Percentiles rank a stretch among this genome's conserved stretches.
Evolutionary conservation across 345 rosid genomes (phyloP).

Genomic region (Pelargonium nanum): DNA sequence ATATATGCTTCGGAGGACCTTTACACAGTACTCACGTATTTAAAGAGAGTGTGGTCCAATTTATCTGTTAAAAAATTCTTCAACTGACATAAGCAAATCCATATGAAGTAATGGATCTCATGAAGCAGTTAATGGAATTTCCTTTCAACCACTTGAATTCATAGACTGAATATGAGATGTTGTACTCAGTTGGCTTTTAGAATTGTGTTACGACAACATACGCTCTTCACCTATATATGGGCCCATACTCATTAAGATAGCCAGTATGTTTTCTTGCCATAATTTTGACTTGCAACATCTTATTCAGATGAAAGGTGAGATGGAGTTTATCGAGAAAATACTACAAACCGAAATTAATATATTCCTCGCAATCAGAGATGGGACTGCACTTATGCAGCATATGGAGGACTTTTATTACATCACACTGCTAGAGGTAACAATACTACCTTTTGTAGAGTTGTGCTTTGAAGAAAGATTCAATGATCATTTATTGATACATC

Average conservation of each 20-base stretch:
- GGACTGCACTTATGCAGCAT: slow-evolving; percentile 94
- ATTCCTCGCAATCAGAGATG: slow-evolving; percentile 80
- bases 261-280: neutral
- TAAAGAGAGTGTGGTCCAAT: no score
- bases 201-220: neutral
- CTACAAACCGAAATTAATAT: slow-evolving; percentile 84
- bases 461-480: neutral
- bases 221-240: neutral
- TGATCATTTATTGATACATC: neutral
- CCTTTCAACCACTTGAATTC: neutral
- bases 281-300: neutral
- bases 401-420: slow-evolving; percentile 97
- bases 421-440: slow-evolving; percentile 70
- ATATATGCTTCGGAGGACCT: no score
- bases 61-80: no score
- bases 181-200: neutral
- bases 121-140: no score
- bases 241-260: neutral
- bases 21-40: no score
- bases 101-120: no score
- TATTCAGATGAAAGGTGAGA: slow-evolving; percentile 96
- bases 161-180: neutral
- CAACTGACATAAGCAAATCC: no score
- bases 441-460: neutral
- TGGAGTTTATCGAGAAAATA: slow-evolving; percentile 76